Evolutionary conservation across 1,284 basidiomycete species (phyloP).

Genomic region (Cutaneotrichosporon sp.): DNA sequence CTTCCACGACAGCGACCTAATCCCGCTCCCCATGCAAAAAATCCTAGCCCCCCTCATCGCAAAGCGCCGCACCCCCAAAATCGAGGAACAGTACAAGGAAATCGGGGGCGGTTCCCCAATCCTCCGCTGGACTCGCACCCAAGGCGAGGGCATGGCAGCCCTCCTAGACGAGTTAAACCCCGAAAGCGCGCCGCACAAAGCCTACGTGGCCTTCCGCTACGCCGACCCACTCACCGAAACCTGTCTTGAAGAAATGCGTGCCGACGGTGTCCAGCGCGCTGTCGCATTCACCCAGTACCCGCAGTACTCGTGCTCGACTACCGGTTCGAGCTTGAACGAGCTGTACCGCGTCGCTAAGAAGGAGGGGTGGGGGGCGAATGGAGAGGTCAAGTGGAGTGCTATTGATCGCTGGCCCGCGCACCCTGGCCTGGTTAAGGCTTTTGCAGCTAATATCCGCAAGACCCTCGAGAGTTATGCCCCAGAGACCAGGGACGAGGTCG

Average conservation of each 20-base stretch:
- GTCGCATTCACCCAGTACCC: slow-evolving; percentile 99
- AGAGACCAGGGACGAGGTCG: slow-evolving; percentile 66
- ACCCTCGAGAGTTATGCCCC: slow-evolving; percentile 78
- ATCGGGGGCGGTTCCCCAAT: slow-evolving; percentile 99
- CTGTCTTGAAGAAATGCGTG: slow-evolving; percentile 78
- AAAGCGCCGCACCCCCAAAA: slow-evolving; percentile 84
- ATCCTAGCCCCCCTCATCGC: slow-evolving; percentile 87
- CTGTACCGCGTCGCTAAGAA: slow-evolving; percentile 62
- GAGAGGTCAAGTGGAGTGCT: slow-evolving; percentile 85
- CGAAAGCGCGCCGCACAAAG: slow-evolving; percentile 89
- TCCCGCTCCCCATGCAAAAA: slow-evolving; percentile 90
- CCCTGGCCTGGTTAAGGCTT: slow-evolving; percentile 86
- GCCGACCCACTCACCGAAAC: slow-evolving; percentile 84
- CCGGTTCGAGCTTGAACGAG: slow-evolving; percentile 95
- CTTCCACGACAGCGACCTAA: slow-evolving; percentile 93
- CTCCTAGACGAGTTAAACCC: slow-evolving; percentile 93
- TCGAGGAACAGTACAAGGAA: slow-evolving; percentile 88
- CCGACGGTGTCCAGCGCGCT: slow-evolving; percentile 86
- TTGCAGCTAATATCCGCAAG: slow-evolving; percentile 82
- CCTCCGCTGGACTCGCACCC: slow-evolving; percentile 79
- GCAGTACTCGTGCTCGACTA: slow-evolving; percentile 97
- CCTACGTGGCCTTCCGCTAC: slow-evolving; percentile 93
- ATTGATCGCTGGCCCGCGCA: slow-evolving; percentile 98
- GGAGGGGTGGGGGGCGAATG: slow-evolving; percentile 56
- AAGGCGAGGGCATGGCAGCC: slow-evolving; percentile 86